Percentiles rank a stretch among this genome's conserved stretches.
Evolutionary conservation across 2,329 filamentous ascomycete species (phyloP).

Genomic region (Fusarium azukiicola): DNA sequence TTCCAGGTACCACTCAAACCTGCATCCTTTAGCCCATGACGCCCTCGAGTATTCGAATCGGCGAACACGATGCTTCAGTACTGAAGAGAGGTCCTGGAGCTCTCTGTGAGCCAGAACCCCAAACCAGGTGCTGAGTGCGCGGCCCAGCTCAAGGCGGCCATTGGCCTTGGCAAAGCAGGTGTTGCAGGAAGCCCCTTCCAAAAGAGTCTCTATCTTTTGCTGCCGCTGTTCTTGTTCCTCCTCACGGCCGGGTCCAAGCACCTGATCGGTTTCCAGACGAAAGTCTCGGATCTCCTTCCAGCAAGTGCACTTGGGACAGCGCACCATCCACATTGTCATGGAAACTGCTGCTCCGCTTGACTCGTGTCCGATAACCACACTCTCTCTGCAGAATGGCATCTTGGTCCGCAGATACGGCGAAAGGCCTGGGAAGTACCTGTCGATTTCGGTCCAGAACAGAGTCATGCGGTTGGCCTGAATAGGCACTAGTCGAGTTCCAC

Average conservation of each 20-base stretch:
- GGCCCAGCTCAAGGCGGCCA: constrained; percentile 5
- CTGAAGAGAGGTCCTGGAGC: neutral
- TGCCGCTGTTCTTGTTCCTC: neutral
- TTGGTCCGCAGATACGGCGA: neutral
- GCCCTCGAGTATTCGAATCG: too few species aligned
- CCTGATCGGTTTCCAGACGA: neutral
- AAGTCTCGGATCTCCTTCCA: constrained; percentile 46
- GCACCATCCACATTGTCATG: constrained; percentile 38
- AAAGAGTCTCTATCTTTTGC: neutral
- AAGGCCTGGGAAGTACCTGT: constrained; percentile 42
- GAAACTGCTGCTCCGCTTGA: too few species aligned
- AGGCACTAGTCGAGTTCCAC: constrained; percentile 16
- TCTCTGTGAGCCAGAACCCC: neutral
- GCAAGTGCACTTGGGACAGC: constrained; percentile 34
- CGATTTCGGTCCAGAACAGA: neutral
- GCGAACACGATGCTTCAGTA: neutral
- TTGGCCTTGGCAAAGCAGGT: constrained; percentile 22
- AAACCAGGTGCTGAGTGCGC: constrained; percentile 13
- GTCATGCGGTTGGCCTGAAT: constrained; percentile 11
- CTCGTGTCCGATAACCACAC: too few species aligned
- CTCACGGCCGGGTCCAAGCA: constrained; percentile 5
- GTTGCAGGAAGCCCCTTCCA: constrained; percentile 26
- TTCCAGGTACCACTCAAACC: too few species aligned
- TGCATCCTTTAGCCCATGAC: too few species aligned
- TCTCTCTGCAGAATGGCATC: neutral